Conservation (phyloP, 2,329 filamentous ascomycete genomes). For the Apiospora arundinis region DNA sequence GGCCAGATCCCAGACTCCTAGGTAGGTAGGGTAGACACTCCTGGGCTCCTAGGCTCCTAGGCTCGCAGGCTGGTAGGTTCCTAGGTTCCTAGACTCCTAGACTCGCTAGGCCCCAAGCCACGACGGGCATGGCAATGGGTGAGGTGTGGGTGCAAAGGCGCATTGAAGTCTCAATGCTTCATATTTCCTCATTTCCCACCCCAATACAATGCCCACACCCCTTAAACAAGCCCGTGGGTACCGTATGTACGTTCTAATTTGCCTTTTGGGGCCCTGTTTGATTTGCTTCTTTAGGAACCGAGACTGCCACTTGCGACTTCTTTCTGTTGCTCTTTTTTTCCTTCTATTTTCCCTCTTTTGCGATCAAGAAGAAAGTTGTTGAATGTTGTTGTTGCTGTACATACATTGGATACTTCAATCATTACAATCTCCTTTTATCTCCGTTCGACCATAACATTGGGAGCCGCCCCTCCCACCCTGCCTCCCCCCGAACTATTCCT, state of each 20-base stretch:
- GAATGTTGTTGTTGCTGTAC: slow-evolving; percentile 19
- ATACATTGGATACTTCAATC: slow-evolving; percentile 15
- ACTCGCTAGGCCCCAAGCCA: slow-evolving; percentile 8
- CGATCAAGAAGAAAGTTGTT: slow-evolving; percentile 15
- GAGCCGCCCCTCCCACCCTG: slow-evolving; percentile 7
- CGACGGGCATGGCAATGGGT: slow-evolving; percentile 13
- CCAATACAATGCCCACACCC: slow-evolving; percentile 37
- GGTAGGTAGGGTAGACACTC: slow-evolving; percentile 3
- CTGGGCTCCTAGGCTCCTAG: background rate
- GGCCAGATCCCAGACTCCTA: slow-evolving; percentile 18
- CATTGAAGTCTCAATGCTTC: slow-evolving; percentile 41
- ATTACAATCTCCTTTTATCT: slow-evolving; percentile 20
- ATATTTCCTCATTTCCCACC: slow-evolving; percentile 40
- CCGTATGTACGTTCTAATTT: slow-evolving; percentile 34
- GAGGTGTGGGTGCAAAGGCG: slow-evolving; percentile 39
- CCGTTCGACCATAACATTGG: slow-evolving; percentile 13
- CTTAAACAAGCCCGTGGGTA: slow-evolving; percentile 38
- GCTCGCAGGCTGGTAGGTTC: background rate
- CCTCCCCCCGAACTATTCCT: background rate
- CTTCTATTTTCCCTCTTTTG: slow-evolving; percentile 18
- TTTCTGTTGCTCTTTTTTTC: slow-evolving; percentile 11
- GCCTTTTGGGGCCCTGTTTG: slow-evolving; percentile 36
- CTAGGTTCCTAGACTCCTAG: background rate
- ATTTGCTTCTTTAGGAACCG: slow-evolving; percentile 38
- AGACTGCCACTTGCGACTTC: slow-evolving; percentile 14